A percentile compares a stretch with the other conserved stretches of the same genome.
Evolutionary conservation across 139 green algal species (phyloP).

Genomic region (Astrephomene gubernaculifera): DNA sequence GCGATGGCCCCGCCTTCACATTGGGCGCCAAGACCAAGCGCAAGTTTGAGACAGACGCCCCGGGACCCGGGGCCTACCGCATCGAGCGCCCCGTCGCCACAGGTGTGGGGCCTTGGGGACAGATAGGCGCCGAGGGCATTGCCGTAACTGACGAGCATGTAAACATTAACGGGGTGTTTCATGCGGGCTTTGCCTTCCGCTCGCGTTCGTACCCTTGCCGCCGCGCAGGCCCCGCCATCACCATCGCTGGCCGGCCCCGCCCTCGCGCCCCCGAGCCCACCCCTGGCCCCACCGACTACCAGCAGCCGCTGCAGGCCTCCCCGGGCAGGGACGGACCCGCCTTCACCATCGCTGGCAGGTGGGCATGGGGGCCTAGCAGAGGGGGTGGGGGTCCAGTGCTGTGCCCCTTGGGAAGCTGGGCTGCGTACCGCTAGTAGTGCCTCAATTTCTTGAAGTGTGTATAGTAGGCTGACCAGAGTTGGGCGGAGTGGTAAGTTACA

Average conservation of each 20-base stretch:
- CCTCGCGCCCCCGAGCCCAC: slow-evolving; percentile 21
- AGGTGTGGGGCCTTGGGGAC: not conserved
- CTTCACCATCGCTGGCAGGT: slow-evolving; percentile 47
- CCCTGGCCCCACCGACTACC: slow-evolving; percentile 50
- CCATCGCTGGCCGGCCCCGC: slow-evolving; percentile 39
- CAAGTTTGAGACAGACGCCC: slow-evolving; percentile 32
- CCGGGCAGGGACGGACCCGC: slow-evolving; percentile 25
- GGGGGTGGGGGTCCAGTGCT: not conserved
- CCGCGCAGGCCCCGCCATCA: slow-evolving; percentile 44
- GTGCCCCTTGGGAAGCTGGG: not conserved
- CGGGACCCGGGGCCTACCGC: slow-evolving; percentile 42
- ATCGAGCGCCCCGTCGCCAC: not conserved
- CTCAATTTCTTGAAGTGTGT: not conserved
- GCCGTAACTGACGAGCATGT: too few species aligned
- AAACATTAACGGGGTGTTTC: too few species aligned
- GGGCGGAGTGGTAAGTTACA: not conserved
- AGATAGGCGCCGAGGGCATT: not conserved
- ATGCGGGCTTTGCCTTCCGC: not conserved
- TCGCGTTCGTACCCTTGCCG: not conserved
- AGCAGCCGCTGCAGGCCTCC: slow-evolving; percentile 11
- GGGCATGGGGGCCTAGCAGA: not conserved
- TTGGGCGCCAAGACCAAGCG: slow-evolving; percentile 17
- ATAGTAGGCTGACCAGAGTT: not conserved
- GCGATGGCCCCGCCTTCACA: slow-evolving; percentile 34
- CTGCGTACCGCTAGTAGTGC: not conserved